Base-by-base conservation (phyloP, 176 grass and related monocot genomes). In the Lolium rigidum region DNA sequence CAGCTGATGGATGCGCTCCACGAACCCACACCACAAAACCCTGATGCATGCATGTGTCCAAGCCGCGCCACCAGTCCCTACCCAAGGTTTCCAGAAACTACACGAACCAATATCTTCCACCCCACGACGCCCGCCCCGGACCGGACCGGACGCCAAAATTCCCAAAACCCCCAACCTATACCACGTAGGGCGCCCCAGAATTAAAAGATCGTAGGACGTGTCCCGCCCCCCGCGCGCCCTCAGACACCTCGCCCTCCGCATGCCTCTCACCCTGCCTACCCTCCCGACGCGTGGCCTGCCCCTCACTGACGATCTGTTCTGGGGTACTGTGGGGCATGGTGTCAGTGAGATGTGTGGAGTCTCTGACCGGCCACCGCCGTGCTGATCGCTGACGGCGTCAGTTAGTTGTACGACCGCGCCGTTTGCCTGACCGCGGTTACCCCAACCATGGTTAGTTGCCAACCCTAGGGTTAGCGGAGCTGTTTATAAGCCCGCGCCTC, bases 401-500 rank as follows among this genome's bases (percentile, higher is more conserved):
- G 25, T 81, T 78, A 50, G 9, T 24, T 5, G 66, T 50, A 72
- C 44, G 44, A 18, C 85, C 43, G 63, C 86, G 83, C 58, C 70
- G 56, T 38, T 4, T 17, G 3, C 0, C 10, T 26, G 18, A 49
- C 81, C 0, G 1, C 22, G 11, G 82, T 76, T 75, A 16, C 47
- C 0, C 15, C 21, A 67, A 85, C 90, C 81, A 26, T 5, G 77
- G 87, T 70, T 74, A 20, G 24, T 15, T 16, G 4, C 20, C 1
- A 18, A 2, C 7, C 26, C 81, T 16, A 25, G 79, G 72, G 92
- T 91, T 80, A 89, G 9, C 6, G 14, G 13, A 49, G 39, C 87
- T 83, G 91, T 82, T 90, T 97, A 97, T 92, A 97, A 90, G 9
- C 77, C 1, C 65, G 37, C 75, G 57, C 71, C 59, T 38, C 67